Base-by-base conservation (phyloP, 139 green algal species). In the Picochlorum sp. region DNA sequence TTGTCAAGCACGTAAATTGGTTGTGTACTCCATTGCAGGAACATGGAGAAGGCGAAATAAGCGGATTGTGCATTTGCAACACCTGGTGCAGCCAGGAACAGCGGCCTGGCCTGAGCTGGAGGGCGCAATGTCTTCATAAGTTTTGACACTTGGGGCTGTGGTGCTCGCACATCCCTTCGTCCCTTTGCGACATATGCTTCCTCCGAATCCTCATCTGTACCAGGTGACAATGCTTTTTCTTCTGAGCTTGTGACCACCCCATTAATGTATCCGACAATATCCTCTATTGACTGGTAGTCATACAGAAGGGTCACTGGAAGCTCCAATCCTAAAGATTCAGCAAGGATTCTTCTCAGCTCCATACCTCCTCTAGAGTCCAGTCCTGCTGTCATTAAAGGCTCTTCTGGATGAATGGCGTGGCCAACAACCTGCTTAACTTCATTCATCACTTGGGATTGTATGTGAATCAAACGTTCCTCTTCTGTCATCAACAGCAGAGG, bases 1-100 rank as follows among this genome's bases (percentile, higher is more conserved):
- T 95, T 95, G 73, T 95, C 88, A 55, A 95, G 68, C 45, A 92
- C 85, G 45, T 92, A 94, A 59, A 95, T 95, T 47, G 88, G 88
- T 75, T 95, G 84, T 50, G 81, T 83, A 45, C 68, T 81, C 82
- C 82, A 88, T 57, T 67, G 54, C 8, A 66, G 11, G 73, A 81
- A 81, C 60, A 66, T 56, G 6, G 60, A 74, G 67, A 90, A 90
- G 52, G 62, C 69, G 66, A 91, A 90, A 75, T 90, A 92, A 11
- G 85, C 85, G 3, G 72, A 80, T 77, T 95, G 88, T 2, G 85
- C 88, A 61, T 95, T 95, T 38, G 88, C 88, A 21, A 95, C 88
- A n/a, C 88, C 88, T 2, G 88, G 88, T 0, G 88, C 88, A 7
- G 88, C 85, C 47, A 95, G 74, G 75, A 95, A 95, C 65, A 95